Evolutionary conservation across 306 rosid genomes (phyloP).

Genomic region (Gleditsia sinensis): DNA sequence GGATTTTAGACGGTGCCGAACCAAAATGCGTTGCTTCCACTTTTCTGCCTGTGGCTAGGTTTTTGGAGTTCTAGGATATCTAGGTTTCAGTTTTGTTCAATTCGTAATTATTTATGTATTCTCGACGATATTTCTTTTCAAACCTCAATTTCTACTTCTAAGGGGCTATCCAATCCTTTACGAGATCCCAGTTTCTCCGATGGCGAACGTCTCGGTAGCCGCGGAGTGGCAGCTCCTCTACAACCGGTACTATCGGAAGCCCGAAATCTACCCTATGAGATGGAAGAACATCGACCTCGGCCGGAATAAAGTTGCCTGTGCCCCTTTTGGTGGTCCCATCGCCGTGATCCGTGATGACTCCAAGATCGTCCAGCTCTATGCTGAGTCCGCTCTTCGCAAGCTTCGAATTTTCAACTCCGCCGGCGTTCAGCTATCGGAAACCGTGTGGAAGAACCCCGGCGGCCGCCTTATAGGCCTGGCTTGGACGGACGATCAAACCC

Average conservation of each 20-base stretch:
- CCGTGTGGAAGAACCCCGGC: conserved; percentile 87
- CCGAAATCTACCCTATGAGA: conserved; percentile 72
- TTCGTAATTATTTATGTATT: neutral
- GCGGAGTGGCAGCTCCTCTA: conserved; percentile 99
- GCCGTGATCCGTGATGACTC: conserved; percentile 97
- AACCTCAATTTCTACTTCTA: neutral
- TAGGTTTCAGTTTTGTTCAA: neutral
- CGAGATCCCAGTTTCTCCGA: conserved; percentile 18
- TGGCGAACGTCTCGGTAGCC: conserved; percentile 94
- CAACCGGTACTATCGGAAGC: conserved; percentile 90
- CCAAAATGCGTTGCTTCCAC: neutral
- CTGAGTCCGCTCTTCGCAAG: conserved; percentile 93
- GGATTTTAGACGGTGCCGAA: too few relatives aligned
- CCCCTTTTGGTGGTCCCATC: conserved; percentile 90
- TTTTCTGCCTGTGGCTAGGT: neutral
- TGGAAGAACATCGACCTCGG: conserved; percentile 87
- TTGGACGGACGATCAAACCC: conserved; percentile 88
- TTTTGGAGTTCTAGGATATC: neutral
- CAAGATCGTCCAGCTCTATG: conserved; percentile 96
- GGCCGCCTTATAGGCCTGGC: conserved; percentile 77
- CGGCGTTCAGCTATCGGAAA: conserved; percentile 69
- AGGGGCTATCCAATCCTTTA: neutral
- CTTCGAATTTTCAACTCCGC: conserved; percentile 86
- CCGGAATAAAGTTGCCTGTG: conserved; percentile 90
- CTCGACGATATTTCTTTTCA: neutral